These are phyloP conservation scores for Cytospora piceae DNA, from an alignment of 2,329 filamentous ascomycete genomes.

Conservation along the genomic window DNA sequence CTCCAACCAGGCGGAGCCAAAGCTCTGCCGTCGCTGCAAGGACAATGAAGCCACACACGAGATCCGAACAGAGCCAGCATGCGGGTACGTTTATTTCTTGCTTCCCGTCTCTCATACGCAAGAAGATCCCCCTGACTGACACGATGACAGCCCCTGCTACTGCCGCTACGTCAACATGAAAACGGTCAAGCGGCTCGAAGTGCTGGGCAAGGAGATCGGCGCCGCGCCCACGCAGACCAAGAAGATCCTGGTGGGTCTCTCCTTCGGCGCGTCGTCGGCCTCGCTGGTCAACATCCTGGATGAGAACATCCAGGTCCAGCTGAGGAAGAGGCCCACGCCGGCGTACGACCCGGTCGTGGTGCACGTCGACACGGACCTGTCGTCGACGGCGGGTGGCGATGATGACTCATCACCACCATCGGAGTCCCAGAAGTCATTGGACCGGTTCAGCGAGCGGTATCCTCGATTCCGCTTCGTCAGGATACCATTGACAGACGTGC, in stretches of 20 bases:
- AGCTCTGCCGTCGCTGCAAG: conserved; percentile 61
- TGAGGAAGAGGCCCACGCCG: conserved; percentile 63
- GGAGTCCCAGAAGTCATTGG: conserved; percentile 47
- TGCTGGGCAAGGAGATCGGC: conserved; percentile 54
- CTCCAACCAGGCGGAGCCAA: conserved; percentile 28
- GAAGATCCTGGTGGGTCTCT: conserved; percentile 75
- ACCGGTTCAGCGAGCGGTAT: conserved; percentile 62
- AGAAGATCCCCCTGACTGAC: background rate
- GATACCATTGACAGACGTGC: conserved; percentile 66
- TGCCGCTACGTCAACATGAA: conserved; percentile 77
- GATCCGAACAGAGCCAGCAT: conserved; percentile 63
- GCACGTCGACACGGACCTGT: conserved; percentile 54
- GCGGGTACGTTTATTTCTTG: conserved; percentile 51
- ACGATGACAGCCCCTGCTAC: conserved; percentile 68
- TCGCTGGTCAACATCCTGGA: conserved; percentile 77
- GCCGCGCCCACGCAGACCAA: conserved; percentile 43
- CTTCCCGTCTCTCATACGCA: background rate
- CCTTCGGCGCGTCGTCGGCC: conserved; percentile 80
- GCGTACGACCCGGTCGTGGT: conserved; percentile 70
- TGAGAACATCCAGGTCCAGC: conserved; percentile 68
- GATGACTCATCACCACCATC: conserved; percentile 40
- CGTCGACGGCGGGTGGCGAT: conserved; percentile 22
- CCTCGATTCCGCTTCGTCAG: conserved; percentile 67
- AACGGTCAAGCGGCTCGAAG: conserved; percentile 70
- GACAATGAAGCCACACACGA: conserved; percentile 52